phyloP scores from a whole-genome alignment of 2,329 filamentous ascomycete species.

The Pyrenochaeta sp. region DNA sequence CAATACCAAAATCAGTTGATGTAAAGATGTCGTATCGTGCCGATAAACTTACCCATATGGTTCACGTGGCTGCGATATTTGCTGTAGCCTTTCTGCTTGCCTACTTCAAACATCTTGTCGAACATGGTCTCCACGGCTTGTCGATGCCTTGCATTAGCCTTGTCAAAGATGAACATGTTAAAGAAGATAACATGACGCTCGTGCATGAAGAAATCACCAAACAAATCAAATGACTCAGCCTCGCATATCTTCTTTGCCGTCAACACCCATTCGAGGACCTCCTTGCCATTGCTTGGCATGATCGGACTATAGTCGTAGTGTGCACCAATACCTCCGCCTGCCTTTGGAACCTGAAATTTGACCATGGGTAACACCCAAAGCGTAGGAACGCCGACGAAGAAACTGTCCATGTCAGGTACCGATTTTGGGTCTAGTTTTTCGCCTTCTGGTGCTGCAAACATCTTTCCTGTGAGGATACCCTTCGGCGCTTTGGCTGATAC shows the following conservation, averaged over 20 bases:
- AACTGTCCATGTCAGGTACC: slow-evolving; percentile 40
- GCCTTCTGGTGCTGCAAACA: slow-evolving; percentile 52
- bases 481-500: slow-evolving; percentile 48
- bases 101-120: slow-evolving; percentile 35
- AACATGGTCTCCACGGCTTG: slow-evolving; percentile 44
- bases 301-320: slow-evolving; percentile 46
- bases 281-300: slow-evolving; percentile 46
- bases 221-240: slow-evolving; percentile 54
- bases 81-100: slow-evolving; percentile 39
- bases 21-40: not conserved
- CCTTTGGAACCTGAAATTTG: slow-evolving; percentile 40
- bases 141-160: slow-evolving; percentile 52
- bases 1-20: slow-evolving; percentile 2
- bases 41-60: slow-evolving; percentile 34
- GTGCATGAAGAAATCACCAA: slow-evolving; percentile 61
- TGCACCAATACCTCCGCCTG: slow-evolving; percentile 38
- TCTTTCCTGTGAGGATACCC: slow-evolving; percentile 48
- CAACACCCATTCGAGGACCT: slow-evolving; percentile 54
- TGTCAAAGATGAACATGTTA: slow-evolving; percentile 60
- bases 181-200: slow-evolving; percentile 58
- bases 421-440: slow-evolving; percentile 50
- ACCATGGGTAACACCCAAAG: slow-evolving; percentile 45
- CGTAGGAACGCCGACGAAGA: slow-evolving; percentile 42
- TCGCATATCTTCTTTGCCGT: slow-evolving; percentile 55
- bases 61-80: slow-evolving; percentile 44